Base-by-base conservation (phyloP, 768 basidiomycete species). In the Tylopilus sp. region DNA sequence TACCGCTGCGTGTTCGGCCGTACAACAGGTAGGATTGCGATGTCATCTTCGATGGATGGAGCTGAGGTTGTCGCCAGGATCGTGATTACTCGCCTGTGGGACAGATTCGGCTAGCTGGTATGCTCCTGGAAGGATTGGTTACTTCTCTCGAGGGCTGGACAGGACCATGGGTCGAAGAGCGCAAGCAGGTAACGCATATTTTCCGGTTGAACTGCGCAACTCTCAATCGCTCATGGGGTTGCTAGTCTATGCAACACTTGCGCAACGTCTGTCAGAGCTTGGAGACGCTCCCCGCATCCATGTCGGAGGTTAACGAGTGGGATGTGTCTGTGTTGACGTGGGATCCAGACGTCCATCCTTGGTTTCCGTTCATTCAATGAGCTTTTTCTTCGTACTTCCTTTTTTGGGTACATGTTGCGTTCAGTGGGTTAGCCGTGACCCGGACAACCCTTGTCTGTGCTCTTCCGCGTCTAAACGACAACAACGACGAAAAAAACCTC, bases 281-380 rank as follows among this genome's bases (percentile, higher is more conserved):
- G 18, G 55, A 57, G 2, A 54, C 20, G n/a, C 65, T 81, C 25
- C 81, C 81, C 0, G 51, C 52, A 7, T 68, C 66, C 9, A 59
- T 71, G 56, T 40, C 61, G 5, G 57, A 63, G 10, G 62, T 73
- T 38, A 62, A 64, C 3, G 44, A 39, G 7, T 82, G 81, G 59
- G 72, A 79, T 53, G 57, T 68, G 20, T 62, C 64, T 2, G 56
- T 62, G 10, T 57, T 82, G 50, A 72, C 67, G 40, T 82, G 81
- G 81, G 75, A 82, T 56, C 67, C 71, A 0, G 62, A 63, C 18
- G 54, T 69, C 2, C 71, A 80, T 57, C 78, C 78, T 1, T 82
- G 81, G 81, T 81, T 82, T 61, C 81, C 81, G 43, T 51, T 58
- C 28, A 38, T 68, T 60, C 40, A 1, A 52, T 61, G n/a, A n/a